Base-by-base conservation (phyloP, 441 rosid genomes). In the Capsella rubella region DNA sequence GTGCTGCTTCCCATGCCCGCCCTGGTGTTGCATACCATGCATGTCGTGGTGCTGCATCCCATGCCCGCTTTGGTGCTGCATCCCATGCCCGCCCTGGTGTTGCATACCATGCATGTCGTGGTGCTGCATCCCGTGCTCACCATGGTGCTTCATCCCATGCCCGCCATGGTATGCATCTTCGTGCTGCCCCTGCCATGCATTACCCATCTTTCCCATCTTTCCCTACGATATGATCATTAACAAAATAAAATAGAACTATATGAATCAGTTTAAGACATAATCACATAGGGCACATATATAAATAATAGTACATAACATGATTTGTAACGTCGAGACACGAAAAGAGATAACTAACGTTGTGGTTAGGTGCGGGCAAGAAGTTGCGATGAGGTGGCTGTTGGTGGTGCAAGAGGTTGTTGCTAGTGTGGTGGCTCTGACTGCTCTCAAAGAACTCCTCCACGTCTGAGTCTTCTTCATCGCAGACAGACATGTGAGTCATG, bases 401-500 rank as follows among this genome's bases (percentile, higher is more conserved):
- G 46, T 67, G 78, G 39, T 74, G 65, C 37, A 34, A 1, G 37
- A 6, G 37, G 28, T 65, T 47, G 9, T 28, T 57, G 15, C 8
- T 29, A 59, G 49, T 50, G 39, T 60, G 69, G 63, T 75, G 71
- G 46, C 39, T 47, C 2, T 0, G 43, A 25, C 47, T 47, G 32
- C 62, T 57, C 55, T 64, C 35, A 64, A 6, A 69, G 47, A 2
- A 40, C 40, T 70, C 78, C 39, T 67, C 79, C 29, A 37, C 54
- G n/a, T 76, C 75, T 42, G 79, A 76, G 12, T 75, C 69, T 53
- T 69, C 79, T 34, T 69, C 75, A 10, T 47, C 61, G 28, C 31
- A 70, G 27, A 6, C 15, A 39, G 79, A 8, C 79, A 69, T 76
- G 55, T 55, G 75, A 70, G 53, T 1, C 79, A 76, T 64, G 32